Percentiles rank a stretch among this genome's conserved stretches.
phyloP scores from a whole-genome alignment of 768 basidiomycete species.

The Phaeotremella skinneri region DNA sequence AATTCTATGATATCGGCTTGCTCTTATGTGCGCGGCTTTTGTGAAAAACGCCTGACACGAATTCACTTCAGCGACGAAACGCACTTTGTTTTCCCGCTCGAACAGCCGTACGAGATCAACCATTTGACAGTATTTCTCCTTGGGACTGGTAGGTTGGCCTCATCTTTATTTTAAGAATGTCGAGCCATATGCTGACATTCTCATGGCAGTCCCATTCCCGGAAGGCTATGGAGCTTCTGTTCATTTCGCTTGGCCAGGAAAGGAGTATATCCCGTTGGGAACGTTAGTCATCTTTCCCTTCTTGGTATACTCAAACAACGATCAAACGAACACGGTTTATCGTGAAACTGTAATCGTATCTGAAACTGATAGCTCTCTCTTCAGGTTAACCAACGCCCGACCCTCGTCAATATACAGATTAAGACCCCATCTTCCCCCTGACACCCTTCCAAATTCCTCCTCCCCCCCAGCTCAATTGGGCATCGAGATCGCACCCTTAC shows the following conservation, averaged over 20 bases:
- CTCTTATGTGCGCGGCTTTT: no score
- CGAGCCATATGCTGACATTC: background rate
- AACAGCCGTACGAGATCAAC: constrained; percentile 49
- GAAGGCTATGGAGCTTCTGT: constrained; percentile 50
- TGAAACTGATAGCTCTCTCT: background rate
- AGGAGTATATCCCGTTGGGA: constrained; percentile 47
- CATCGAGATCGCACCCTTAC: constrained; percentile 46
- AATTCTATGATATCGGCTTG: no score
- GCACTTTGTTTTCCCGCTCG: constrained; percentile 49
- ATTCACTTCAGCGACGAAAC: constrained; percentile 41
- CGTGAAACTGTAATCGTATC: background rate
- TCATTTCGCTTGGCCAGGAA: constrained; percentile 49
- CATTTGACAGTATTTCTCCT: constrained; percentile 50
- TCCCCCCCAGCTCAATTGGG: constrained; percentile 42
- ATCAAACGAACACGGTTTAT: no score
- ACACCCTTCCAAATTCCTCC: background rate
- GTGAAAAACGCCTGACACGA: no score
- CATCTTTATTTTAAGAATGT: background rate
- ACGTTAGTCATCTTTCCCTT: constrained; percentile 26
- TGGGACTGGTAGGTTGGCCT: constrained; percentile 39
- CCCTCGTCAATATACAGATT: constrained; percentile 47
- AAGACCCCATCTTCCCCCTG: constrained; percentile 34
- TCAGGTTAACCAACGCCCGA: constrained; percentile 42
- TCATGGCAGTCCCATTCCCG: constrained; percentile 45
- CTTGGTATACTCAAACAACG: background rate